Base-by-base conservation (phyloP, 305 asterid species). In the Striga hermonthica region DNA sequence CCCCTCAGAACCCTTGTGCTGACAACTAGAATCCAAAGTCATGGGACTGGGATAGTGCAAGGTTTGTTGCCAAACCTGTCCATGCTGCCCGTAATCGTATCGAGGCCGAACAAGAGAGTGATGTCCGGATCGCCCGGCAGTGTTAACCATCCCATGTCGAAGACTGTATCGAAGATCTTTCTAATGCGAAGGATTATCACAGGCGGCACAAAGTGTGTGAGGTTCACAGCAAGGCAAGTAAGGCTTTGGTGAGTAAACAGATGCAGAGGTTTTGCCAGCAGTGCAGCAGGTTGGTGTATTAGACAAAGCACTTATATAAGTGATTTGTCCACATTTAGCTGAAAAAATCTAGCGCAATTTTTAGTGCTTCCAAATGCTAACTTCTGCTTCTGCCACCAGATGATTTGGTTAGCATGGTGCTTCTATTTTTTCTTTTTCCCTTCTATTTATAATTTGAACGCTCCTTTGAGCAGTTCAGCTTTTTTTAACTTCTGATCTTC, bases 181-280 rank as follows among this genome's bases (percentile, higher is more conserved):
- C 92, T 10, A 61, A 69, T 59, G 95, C 88, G 4, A 87, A 90
- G 78, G 95, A 90, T 69, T 90, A 90, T 78, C 97, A 90, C 66
- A 69, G 95, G 34, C 81, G 97, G 50, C 95, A 90, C 65, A 90
- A 85, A 83, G 97, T 90, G 61, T 90, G 97, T 69, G 92, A 83
- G 80, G 78, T 78, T 65, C 97, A 90, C 65, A 90, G 97, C 77
- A 90, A 90, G 71, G 92, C 88, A 11, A 67, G 75, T 4, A 77
- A 83, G 60, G 90, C 96, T 10, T 72, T 83, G 67, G 89, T 90
- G 14, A 86, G 89, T 64, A 80, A 81, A 67, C 96, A 88, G 75
- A 79, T 83, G 87, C 96, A 90, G 63, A 77, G 97, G 74, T 90
- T 90, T 73, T 90, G 97, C 78, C 97, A 90, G 86, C 97, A 90